Base-by-base conservation (phyloP, 352 stramenopile genomes). In the Phytophthora foliorum region DNA sequence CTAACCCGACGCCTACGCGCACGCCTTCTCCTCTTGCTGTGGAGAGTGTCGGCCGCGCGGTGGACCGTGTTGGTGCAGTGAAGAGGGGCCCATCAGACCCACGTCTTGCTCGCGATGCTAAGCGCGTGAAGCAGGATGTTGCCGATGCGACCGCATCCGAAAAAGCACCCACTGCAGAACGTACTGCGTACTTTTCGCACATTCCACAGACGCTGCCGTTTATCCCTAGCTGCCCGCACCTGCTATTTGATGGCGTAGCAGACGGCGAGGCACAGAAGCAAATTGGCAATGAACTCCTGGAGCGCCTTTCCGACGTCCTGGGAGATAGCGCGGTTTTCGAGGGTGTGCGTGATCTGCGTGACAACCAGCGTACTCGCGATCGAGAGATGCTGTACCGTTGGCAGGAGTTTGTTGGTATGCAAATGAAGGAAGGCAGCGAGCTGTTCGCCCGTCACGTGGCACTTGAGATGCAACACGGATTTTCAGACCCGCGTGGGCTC, bases 351-450 rank as follows among this genome's bases (percentile, higher is more conserved):
- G 80, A 88, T 52, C 57, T 94, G 50, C 66, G 72, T 7, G 77
- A 82, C 19, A 83, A 86, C 29, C 86, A 94, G 41, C 82, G 83
- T 7, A 72, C 74, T 31, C 83, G 82, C 14, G 86, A 94, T 41
- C 81, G 80, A 0, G 86, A 91, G 53, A 91, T 84, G 74, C 51
- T 94, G 17, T 88, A 91, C 34, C 86, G 86, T 17, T 94, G 86
- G 86, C 86, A 94, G 62, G 86, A 94, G 27, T 74, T 94, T 25
- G 76, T 94, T 19, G 72, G 73, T 8, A 91, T 89, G 84, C 86
- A 94, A 58, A 94, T 94, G 86, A 92, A 93, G 48, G 86, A 94
- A 71, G 84, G 86, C 29, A 85, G 74, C 34, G 86, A 92, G 27
- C 62, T 94, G 17, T 92, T 86, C 48, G 70, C 75, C 6, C 82